Base-by-base conservation (phyloP, 2,329 filamentous ascomycete species). In the Fusarium sororula region DNA sequence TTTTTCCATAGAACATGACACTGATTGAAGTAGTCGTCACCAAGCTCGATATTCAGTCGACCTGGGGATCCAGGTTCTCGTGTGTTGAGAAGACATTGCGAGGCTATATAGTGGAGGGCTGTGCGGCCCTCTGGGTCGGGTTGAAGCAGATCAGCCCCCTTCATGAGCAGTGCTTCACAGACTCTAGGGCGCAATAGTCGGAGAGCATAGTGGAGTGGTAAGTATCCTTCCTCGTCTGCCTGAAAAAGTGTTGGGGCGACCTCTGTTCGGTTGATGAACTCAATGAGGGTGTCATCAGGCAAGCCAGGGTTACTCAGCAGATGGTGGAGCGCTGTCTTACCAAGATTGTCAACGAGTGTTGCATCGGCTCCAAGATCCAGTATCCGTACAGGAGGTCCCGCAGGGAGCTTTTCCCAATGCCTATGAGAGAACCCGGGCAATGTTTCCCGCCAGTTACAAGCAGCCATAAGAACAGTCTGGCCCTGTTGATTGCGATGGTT, bases 251-350 rank as follows among this genome's bases (percentile, higher is more conserved):
- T 73, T 10, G 72, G 53, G 3, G 56, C 28, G 5, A 77, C 66
- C 32, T 74, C 70, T 18, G 44, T 8, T 15, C 66, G 66, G 22
- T 70, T 42, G 32, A 75, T 63, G 15, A 78, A 77, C 2, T 75
- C n/a, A 4, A 71, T 2, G 1, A 74, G 26, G 14, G 72, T 38
- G 3, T 55, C 54, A 12, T 74, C 63, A 5, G 74, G 61, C 4
- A 71, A 39, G 3, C 17, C 26, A 22, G 39, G n/a, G 47, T 78
- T 78, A 12, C 68, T n/a, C 32, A 77, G 18, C 12, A 78, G 13
- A 26, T 77, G 64, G 41, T 78, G 72, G 5, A 78, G 55, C 6
- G 76, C 75, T 13, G 75, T 74, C 37, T 66, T 72, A 5, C 76
- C 75, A 7, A 42, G 30, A 4, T 65, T 8, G 12, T 78, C 76